Evolutionary conservation across 441 rosid genomes (phyloP).

Genomic region (Adansonia gregorii): DNA sequence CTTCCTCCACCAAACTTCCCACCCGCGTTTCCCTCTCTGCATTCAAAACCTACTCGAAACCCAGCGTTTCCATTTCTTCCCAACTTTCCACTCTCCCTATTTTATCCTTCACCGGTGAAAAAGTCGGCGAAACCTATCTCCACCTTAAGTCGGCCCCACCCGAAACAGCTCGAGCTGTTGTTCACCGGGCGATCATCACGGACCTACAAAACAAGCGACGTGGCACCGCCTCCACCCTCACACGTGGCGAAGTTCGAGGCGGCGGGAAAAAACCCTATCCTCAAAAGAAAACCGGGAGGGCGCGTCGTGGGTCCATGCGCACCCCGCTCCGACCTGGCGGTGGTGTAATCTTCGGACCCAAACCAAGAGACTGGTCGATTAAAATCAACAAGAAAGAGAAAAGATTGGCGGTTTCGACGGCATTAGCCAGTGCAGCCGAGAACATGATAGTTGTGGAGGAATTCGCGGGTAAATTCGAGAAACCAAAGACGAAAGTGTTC

Average conservation of each 20-base stretch:
- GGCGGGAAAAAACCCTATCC: slow-evolving; percentile 84
- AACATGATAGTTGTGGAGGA: slow-evolving; percentile 81
- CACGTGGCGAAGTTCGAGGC: slow-evolving; percentile 84
- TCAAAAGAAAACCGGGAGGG: slow-evolving; percentile 86
- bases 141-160: slow-evolving; percentile 82
- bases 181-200: slow-evolving; percentile 83
- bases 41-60: slow-evolving; percentile 26
- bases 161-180: slow-evolving; percentile 84
- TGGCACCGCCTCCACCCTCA: slow-evolving; percentile 88
- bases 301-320: slow-evolving; percentile 72
- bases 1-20: slow-evolving; percentile 35
- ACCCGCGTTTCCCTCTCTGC: slow-evolving; percentile 25
- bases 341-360: slow-evolving; percentile 88
- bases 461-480: slow-evolving; percentile 70
- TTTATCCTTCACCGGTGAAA: slow-evolving; percentile 80
- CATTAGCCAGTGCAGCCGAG: slow-evolving; percentile 68
- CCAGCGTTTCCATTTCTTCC: slow-evolving; percentile 49
- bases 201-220: slow-evolving; percentile 88
- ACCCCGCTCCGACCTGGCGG: slow-evolving; percentile 90
- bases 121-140: slow-evolving; percentile 74
- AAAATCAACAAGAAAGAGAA: slow-evolving; percentile 92
- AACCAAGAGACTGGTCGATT: slow-evolving; percentile 84
- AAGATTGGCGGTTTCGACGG: slow-evolving; percentile 80
- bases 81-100: slow-evolving; percentile 67
- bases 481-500: slow-evolving; percentile 80